Conservation (phyloP, 306 rosid genomes). For the Sechiopsis laciniata region DNA sequence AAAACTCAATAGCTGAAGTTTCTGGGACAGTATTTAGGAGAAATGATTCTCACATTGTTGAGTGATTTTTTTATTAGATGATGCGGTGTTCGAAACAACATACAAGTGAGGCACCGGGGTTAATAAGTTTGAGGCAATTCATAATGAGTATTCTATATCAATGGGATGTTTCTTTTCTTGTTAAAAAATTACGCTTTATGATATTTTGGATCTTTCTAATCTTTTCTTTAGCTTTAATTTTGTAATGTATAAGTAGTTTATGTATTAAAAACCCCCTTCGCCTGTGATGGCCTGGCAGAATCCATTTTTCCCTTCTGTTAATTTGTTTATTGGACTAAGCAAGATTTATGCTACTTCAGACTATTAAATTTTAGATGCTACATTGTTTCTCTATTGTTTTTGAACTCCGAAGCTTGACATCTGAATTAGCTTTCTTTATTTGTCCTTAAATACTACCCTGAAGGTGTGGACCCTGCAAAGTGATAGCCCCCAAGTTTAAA, state of each 20-base stretch:
- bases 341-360: not conserved
- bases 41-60: not conserved
- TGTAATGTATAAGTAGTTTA: not conserved
- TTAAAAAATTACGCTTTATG: no score
- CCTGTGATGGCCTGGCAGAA: not conserved
- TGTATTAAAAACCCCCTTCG: not conserved
- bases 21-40: no score
- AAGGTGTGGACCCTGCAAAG: slow-evolving; percentile 99
- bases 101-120: no score
- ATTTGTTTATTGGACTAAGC: not conserved
- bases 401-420: not conserved
- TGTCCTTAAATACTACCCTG: not conserved
- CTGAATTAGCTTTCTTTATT: not conserved
- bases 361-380: no score
- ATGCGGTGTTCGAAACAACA: no score
- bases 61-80: no score
- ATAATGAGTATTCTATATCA: no score
- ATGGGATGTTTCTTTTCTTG: no score
- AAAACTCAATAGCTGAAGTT: no score
- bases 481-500: slow-evolving; percentile 79
- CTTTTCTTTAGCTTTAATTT: not conserved
- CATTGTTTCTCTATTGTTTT: not conserved
- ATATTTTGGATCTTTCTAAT: not conserved
- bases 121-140: no score
- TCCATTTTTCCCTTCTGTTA: not conserved